Evolutionary conservation across 805 yeast species (phyloP).

Genomic region (Ogataea ganodermae): DNA sequence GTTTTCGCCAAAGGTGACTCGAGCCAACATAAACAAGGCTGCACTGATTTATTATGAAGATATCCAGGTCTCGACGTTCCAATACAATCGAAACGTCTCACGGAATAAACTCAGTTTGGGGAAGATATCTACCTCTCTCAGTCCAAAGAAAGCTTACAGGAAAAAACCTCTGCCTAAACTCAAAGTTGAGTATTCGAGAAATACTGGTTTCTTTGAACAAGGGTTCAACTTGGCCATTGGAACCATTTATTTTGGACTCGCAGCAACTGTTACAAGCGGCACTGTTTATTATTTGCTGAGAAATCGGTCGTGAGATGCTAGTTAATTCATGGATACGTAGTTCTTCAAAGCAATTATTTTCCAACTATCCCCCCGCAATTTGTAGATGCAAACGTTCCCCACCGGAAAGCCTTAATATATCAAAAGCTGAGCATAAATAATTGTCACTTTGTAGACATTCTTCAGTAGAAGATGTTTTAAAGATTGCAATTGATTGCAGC

Average conservation of each 20-base stretch:
- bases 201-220: slow-evolving; percentile 13
- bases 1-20: slow-evolving; percentile 8
- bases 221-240: slow-evolving; percentile 9
- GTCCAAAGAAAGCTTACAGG: neutral
- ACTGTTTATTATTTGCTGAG: neutral
- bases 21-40: slow-evolving; percentile 3
- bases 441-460: too few species aligned
- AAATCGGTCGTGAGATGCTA: neutral
- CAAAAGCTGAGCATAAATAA: too few species aligned
- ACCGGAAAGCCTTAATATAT: too few species aligned
- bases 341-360: neutral
- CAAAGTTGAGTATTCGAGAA: slow-evolving; percentile 6
- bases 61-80: neutral
- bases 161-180: slow-evolving; percentile 9
- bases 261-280: slow-evolving; percentile 3
- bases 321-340: too few species aligned
- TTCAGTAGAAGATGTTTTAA: too few species aligned
- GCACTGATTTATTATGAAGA: slow-evolving; percentile 4
- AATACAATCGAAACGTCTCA: slow-evolving; percentile 1
- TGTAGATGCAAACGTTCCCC: too few species aligned
- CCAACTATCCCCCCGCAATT: too few species aligned
- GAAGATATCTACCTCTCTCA: neutral
- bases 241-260: neutral
- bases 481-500: too few species aligned
- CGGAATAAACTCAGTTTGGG: neutral